Evolutionary conservation across 768 basidiomycete genomes (phyloP).

Genomic region (Termitomyces bulborhizus): DNA sequence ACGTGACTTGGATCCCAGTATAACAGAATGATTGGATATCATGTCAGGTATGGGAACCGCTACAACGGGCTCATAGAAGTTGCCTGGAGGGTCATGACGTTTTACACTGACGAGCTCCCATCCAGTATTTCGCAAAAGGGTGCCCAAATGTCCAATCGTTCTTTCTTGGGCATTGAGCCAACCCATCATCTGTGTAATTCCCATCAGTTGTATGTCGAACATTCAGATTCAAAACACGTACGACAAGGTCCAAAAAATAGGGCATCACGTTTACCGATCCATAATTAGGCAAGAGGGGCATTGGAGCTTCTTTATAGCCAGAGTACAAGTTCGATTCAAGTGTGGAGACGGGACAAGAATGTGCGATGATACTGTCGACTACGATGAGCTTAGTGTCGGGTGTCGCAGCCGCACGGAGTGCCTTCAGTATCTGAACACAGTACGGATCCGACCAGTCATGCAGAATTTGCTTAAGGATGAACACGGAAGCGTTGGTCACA

Average conservation of each 20-base stretch:
- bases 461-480: slow-evolving; percentile 27
- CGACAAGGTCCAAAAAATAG: not conserved
- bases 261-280: slow-evolving; percentile 5
- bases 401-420: slow-evolving; percentile 18
- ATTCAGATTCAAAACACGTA: no score
- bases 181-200: slow-evolving; percentile 6
- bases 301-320: no score
- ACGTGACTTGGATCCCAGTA: no score
- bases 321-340: not conserved
- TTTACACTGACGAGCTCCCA: slow-evolving; percentile 2
- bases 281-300: slow-evolving; percentile 4
- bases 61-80: slow-evolving; percentile 7
- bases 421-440: slow-evolving; percentile 22
- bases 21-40: not conserved
- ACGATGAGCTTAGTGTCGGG: slow-evolving; percentile 29
- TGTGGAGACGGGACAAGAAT: slow-evolving; percentile 14
- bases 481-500: slow-evolving; percentile 26
- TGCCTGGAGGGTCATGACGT: not conserved
- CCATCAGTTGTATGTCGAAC: no score
- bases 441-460: slow-evolving; percentile 35
- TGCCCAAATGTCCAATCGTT: slow-evolving; percentile 4
- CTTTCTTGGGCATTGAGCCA: slow-evolving; percentile 9
- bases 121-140: slow-evolving; percentile 4
- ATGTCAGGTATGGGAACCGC: not conserved
- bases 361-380: slow-evolving; percentile 28